phyloP scores from a whole-genome alignment of 768 basidiomycete species.

The Kwoniella sp. region DNA sequence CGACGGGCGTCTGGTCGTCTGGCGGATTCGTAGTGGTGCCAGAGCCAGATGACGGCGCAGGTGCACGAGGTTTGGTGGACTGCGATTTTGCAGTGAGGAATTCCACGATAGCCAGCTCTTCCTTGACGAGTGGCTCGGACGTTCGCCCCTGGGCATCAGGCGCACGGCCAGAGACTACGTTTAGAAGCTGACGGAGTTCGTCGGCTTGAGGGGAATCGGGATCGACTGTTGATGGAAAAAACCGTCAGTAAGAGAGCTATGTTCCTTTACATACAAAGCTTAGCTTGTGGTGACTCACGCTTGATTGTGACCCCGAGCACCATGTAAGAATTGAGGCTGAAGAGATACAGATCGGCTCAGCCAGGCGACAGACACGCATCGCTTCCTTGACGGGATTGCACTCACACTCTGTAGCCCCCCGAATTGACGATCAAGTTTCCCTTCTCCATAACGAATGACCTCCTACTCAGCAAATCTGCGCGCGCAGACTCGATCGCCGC shows the following conservation, averaged over 20 bases:
- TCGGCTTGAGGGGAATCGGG: constrained; percentile 54
- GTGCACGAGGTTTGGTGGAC: constrained; percentile 16
- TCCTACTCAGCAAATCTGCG: constrained; percentile 54
- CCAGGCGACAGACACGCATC: background rate
- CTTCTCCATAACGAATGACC: constrained; percentile 56
- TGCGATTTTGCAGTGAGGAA: constrained; percentile 54
- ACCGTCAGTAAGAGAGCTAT: too few species aligned
- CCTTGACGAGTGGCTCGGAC: constrained; percentile 56
- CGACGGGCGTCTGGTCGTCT: constrained; percentile 48
- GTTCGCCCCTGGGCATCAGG: constrained; percentile 52
- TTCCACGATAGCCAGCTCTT: constrained; percentile 57
- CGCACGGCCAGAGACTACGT: constrained; percentile 55
- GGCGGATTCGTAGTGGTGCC: constrained; percentile 6
- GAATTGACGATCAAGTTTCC: constrained; percentile 54
- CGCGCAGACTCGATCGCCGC: constrained; percentile 57
- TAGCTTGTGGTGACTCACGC: too few species aligned
- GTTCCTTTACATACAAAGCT: too few species aligned
- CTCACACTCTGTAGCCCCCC: constrained; percentile 55
- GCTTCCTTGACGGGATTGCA: too few species aligned
- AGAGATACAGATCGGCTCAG: background rate
- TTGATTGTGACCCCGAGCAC: constrained; percentile 56
- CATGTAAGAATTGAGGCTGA: constrained; percentile 55
- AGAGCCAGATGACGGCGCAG: constrained; percentile 1
- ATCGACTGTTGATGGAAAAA: constrained; percentile 52
- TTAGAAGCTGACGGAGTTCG: constrained; percentile 50